phyloP scores from a whole-genome alignment of 1,139 yeast genomes.

The Pichia sp. region DNA sequence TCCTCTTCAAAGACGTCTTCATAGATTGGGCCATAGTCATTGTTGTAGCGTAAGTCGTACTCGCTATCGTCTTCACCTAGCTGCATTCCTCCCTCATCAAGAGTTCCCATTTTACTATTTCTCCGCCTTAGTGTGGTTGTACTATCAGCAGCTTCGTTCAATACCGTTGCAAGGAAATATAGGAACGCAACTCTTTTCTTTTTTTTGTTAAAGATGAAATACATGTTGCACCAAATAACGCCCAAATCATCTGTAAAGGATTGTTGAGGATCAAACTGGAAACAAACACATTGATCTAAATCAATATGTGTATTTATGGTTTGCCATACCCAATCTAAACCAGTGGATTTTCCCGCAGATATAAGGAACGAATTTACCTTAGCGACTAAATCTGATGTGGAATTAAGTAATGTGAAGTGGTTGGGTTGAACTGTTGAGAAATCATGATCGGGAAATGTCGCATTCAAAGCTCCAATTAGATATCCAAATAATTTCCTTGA shows the following conservation, averaged over 20 bases:
- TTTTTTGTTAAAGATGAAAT: constrained; percentile 88
- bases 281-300: constrained; percentile 68
- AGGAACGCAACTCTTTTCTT: constrained; percentile 87
- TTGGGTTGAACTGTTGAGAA: constrained; percentile 83
- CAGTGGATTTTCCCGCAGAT: constrained; percentile 63
- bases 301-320: constrained; percentile 81
- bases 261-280: constrained; percentile 75
- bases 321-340: constrained; percentile 79
- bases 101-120: constrained; percentile 31
- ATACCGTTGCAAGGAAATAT: constrained; percentile 43
- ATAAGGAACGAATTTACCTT: constrained; percentile 75
- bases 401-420: constrained; percentile 60
- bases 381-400: constrained; percentile 53
- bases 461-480: constrained; percentile 81
- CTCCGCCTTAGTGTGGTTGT: constrained; percentile 21
- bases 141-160: constrained; percentile 11
- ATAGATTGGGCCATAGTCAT: constrained; percentile 27
- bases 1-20: constrained; percentile 33
- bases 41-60: constrained; percentile 32
- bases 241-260: constrained; percentile 74
- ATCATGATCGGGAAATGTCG: constrained; percentile 94
- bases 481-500: constrained; percentile 89
- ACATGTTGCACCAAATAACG: constrained; percentile 83
- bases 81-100: constrained; percentile 29
- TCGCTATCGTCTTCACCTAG: constrained; percentile 32